Percentiles rank a stretch among this genome's conserved stretches.
Evolutionary conservation across 2,329 filamentous ascomycete genomes (phyloP).

Genomic region (Fusarium lateritium): DNA sequence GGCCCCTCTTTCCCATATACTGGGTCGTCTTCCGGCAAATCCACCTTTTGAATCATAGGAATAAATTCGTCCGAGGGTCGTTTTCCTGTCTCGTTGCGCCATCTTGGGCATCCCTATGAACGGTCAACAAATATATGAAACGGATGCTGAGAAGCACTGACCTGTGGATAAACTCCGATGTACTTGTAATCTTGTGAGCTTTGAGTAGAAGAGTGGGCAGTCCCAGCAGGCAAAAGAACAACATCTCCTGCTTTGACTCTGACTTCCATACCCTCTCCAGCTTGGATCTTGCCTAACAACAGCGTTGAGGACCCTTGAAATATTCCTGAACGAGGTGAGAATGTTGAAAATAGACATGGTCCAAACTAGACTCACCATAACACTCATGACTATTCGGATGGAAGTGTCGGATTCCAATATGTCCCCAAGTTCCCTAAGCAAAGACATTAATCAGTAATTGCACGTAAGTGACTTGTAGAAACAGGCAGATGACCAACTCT

Average conservation of each 20-base stretch:
- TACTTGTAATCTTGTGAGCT: neutral
- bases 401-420: neutral
- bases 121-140: rapidly evolving
- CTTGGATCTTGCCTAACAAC: neutral
- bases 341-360: rapidly evolving
- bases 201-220: neutral
- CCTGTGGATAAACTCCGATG: neutral
- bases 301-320: neutral
- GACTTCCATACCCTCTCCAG: neutral
- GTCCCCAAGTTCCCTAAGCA: neutral
- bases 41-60: rapidly evolving
- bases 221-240: neutral
- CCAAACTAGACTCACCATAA: neutral
- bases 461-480: neutral
- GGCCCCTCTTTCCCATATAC: neutral
- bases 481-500: neutral
- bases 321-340: neutral
- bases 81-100: conserved; percentile 1
- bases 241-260: neutral
- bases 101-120: neutral
- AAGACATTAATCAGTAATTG: too few relatives aligned
- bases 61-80: neutral
- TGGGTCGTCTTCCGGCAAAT: neutral
- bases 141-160: rapidly evolving
- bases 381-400: conserved; percentile 11